Evolutionary conservation across 2,329 filamentous ascomycete species (phyloP).

Genomic region (Xylariomycetidae sp.): DNA sequence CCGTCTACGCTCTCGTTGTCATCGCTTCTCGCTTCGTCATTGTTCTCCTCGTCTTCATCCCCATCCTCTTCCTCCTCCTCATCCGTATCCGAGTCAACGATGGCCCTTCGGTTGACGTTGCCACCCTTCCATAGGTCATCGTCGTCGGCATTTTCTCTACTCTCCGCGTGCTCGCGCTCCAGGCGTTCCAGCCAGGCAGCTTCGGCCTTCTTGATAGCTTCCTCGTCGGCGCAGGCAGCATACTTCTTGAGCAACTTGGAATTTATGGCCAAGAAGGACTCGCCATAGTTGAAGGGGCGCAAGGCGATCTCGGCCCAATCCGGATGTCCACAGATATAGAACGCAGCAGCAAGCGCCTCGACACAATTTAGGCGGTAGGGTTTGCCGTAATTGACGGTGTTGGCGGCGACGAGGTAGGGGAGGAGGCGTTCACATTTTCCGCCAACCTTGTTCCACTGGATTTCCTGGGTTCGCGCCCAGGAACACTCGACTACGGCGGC

Average conservation of each 20-base stretch:
- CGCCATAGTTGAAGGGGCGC: conserved; percentile 80
- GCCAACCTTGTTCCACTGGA: conserved; percentile 86
- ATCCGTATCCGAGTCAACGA: conserved; percentile 45
- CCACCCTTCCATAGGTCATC: conserved; percentile 86
- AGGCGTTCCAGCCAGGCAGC: conserved; percentile 84
- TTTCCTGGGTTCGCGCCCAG: conserved; percentile 87
- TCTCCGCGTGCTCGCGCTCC: conserved; percentile 83
- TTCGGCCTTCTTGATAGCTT: conserved; percentile 76
- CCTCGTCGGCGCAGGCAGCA: conserved; percentile 75
- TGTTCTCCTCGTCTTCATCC: conserved; percentile 32
- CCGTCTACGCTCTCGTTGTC: conserved; percentile 45
- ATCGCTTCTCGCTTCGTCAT: conserved; percentile 37
- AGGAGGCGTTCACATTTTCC: conserved; percentile 87
- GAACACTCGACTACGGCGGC: conserved; percentile 96
- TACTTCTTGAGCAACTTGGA: conserved; percentile 74
- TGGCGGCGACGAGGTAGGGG: conserved; percentile 93
- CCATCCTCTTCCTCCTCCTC: conserved; percentile 43
- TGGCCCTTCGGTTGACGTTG: conserved; percentile 67
- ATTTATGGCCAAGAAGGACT: conserved; percentile 89
- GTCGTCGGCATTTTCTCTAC: conserved; percentile 57
- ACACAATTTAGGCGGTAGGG: conserved; percentile 95
- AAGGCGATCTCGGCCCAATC: conserved; percentile 88
- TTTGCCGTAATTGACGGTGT: conserved; percentile 94
- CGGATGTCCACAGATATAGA: conserved; percentile 82
- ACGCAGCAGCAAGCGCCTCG: conserved; percentile 87